A percentile compares a stretch with the other conserved stretches of the same genome.
phyloP scores from a whole-genome alignment of 2,329 filamentous ascomycete genomes.

The Exophiala mesophila region DNA sequence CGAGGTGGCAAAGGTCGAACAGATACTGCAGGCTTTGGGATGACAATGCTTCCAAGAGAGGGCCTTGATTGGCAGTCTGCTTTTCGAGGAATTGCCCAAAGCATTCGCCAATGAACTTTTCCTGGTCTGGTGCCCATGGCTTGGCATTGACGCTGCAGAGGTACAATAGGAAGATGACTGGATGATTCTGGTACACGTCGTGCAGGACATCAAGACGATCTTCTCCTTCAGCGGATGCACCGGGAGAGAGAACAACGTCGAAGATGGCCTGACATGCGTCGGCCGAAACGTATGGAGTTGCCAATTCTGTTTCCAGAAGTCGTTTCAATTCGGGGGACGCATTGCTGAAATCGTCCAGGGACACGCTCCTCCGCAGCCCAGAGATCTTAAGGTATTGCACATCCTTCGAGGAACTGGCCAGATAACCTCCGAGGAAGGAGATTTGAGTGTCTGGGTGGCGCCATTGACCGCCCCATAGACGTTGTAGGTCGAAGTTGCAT shows the following conservation, averaged over 20 bases:
- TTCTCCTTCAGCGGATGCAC: slow-evolving; percentile 48
- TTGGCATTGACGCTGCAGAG: slow-evolving; percentile 43
- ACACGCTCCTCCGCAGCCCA: slow-evolving; percentile 72
- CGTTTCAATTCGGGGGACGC: slow-evolving; percentile 56
- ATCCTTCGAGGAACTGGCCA: slow-evolving; percentile 67
- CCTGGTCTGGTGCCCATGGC: slow-evolving; percentile 46
- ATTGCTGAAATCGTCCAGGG: slow-evolving; percentile 57
- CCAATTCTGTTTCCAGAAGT: slow-evolving; percentile 63
- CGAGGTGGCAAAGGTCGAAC: slow-evolving; percentile 69
- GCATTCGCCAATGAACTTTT: slow-evolving; percentile 42
- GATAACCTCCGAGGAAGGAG: slow-evolving; percentile 86
- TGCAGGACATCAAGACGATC: slow-evolving; percentile 53
- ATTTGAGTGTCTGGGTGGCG: slow-evolving; percentile 79
- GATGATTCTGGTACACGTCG: slow-evolving; percentile 52
- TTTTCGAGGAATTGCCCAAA: slow-evolving; percentile 82
- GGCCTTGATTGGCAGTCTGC: slow-evolving; percentile 70
- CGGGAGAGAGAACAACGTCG: slow-evolving; percentile 50
- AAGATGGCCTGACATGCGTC: slow-evolving; percentile 70
- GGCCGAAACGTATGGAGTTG: slow-evolving; percentile 81
- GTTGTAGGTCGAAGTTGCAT: slow-evolving; percentile 72
- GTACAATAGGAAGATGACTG: slow-evolving; percentile 48
- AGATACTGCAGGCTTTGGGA: slow-evolving; percentile 86
- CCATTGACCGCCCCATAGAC: slow-evolving; percentile 86
- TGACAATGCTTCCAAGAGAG: slow-evolving; percentile 89
- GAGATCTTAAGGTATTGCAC: slow-evolving; percentile 83